Conservation (phyloP, 257 asterid species). For the Rubia yunnanensis region DNA sequence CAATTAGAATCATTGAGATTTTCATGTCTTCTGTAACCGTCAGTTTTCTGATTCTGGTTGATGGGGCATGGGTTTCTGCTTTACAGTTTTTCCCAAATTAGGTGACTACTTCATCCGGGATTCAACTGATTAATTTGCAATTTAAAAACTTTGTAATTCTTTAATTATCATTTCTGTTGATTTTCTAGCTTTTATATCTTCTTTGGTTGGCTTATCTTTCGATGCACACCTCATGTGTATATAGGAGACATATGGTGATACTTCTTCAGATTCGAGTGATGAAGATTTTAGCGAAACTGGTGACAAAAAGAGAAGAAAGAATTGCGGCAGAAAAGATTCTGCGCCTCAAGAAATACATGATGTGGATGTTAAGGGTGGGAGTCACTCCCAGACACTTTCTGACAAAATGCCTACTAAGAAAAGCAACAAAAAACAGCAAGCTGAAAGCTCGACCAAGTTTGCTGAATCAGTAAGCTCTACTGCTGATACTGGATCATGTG, state of each 20-base stretch:
- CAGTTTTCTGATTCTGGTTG: background rate
- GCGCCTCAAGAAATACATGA: slow-evolving; percentile 18
- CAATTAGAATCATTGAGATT: background rate
- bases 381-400: slow-evolving; percentile 19
- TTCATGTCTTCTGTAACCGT: background rate
- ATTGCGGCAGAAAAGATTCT: slow-evolving; percentile 25
- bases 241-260: slow-evolving; percentile 78
- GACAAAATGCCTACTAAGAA: slow-evolving; percentile 17
- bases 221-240: slow-evolving; percentile 9
- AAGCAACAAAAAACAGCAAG: slow-evolving; percentile 17
- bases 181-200: background rate
- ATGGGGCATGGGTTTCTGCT: background rate
- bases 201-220: slow-evolving; percentile 14
- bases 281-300: slow-evolving; percentile 63
- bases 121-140: background rate
- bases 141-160: background rate
- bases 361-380: slow-evolving; percentile 21
- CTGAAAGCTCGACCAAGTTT: slow-evolving; percentile 18
- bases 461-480: slow-evolving; percentile 6
- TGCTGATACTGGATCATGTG: slow-evolving; percentile 35
- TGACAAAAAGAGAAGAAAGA: slow-evolving; percentile 41
- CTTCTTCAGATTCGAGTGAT: slow-evolving; percentile 79
- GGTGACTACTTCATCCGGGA: background rate
- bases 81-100: background rate
- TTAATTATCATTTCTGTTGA: background rate